Evolutionary conservation across 129 eudicot genomes (phyloP).

Genomic region (Flaveria bidentis): DNA sequence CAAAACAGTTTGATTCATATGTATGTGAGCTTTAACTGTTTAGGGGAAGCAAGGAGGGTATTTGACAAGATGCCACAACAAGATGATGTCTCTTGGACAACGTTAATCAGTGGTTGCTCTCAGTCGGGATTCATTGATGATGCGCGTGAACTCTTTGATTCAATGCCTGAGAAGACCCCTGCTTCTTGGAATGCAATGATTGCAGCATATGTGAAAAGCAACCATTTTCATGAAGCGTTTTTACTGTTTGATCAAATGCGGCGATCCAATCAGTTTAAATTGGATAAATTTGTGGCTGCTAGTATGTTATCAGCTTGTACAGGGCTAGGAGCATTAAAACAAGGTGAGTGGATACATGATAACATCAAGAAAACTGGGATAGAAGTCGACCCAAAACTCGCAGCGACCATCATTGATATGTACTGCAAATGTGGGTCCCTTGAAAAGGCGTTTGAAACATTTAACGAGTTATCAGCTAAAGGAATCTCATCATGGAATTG

Average conservation of each 20-base stretch:
- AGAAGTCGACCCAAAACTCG: constrained; percentile 62
- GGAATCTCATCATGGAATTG: constrained; percentile 86
- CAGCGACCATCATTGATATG: constrained; percentile 71
- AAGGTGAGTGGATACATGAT: constrained; percentile 73
- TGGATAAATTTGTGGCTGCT: constrained; percentile 71
- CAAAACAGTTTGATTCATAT: constrained; percentile 59
- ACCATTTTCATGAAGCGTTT: constrained; percentile 57
- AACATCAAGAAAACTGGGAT: constrained; percentile 50
- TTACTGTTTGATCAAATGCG: constrained; percentile 47
- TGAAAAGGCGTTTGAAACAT: constrained; percentile 69
- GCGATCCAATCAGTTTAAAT: constrained; percentile 18
- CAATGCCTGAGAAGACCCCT: constrained; percentile 47
- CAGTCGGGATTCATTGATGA: constrained; percentile 45
- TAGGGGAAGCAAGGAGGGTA: constrained; percentile 54
- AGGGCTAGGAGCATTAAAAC: constrained; percentile 71
- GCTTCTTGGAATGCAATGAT: constrained; percentile 65
- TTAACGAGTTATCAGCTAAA: constrained; percentile 47
- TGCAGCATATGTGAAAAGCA: constrained; percentile 49
- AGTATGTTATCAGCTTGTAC: constrained; percentile 92
- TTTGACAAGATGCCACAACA: constrained; percentile 48
- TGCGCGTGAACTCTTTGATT: constrained; percentile 48
- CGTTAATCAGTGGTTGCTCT: constrained; percentile 60
- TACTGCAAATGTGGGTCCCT: constrained; percentile 83
- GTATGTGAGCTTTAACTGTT: constrained; percentile 47
- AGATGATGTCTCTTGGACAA: constrained; percentile 56